Conservation (phyloP, 306 rosid genomes). For the Trifolium repens region DNA sequence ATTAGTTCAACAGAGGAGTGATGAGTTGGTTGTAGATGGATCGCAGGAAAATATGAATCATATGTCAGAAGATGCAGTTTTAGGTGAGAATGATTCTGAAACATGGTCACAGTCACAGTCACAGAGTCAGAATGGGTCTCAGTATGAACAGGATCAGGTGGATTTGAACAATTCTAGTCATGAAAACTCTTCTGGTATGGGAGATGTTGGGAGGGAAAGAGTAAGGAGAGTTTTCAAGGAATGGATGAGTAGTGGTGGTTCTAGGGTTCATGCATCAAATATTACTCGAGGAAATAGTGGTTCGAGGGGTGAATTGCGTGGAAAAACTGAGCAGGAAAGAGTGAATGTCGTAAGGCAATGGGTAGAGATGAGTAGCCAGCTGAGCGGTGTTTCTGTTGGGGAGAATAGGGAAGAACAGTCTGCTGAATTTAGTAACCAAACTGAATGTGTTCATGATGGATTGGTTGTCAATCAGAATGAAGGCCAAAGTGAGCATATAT, state of each 20-base stretch:
- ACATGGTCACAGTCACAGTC: constrained; percentile 79
- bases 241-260: constrained; percentile 84
- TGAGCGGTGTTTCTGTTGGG: constrained; percentile 56
- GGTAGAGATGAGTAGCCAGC: constrained; percentile 82
- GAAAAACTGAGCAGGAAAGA: constrained; percentile 91
- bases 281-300: constrained; percentile 54
- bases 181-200: constrained; percentile 71
- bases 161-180: constrained; percentile 58
- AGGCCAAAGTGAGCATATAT: constrained; percentile 58
- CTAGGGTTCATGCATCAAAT: constrained; percentile 54
- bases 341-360: constrained; percentile 83
- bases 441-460: constrained; percentile 67
- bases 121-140: constrained; percentile 65
- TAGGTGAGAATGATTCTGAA: constrained; percentile 71
- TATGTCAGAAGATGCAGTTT: constrained; percentile 53
- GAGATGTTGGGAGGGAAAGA: constrained; percentile 86
- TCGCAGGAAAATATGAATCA: constrained; percentile 49
- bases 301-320: constrained; percentile 74
- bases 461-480: constrained; percentile 66
- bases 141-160: constrained; percentile 73
- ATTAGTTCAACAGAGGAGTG: constrained; percentile 58
- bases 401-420: constrained; percentile 70
- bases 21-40: constrained; percentile 50
- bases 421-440: constrained; percentile 61
- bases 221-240: constrained; percentile 89